Evolutionary conservation across 2,329 filamentous ascomycete genomes (phyloP).

Genomic region (Trichophyton benhamiae): DNA sequence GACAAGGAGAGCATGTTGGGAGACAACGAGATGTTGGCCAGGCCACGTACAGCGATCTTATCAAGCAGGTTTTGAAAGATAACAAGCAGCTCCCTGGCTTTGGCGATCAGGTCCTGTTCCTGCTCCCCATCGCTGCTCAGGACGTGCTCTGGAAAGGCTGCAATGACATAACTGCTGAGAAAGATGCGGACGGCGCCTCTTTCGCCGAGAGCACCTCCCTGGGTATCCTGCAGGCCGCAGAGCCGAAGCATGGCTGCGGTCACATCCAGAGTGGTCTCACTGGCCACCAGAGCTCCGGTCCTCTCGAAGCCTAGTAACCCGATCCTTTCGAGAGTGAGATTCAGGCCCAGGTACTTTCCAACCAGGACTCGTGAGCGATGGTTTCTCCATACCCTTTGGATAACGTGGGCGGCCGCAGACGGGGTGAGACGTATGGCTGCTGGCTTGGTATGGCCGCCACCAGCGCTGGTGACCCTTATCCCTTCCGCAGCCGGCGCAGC

Average conservation of each 20-base stretch:
- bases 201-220: conserved; percentile 36
- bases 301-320: conserved; percentile 46
- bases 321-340: conserved; percentile 42
- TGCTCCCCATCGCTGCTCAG: conserved; percentile 50
- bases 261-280: conserved; percentile 40
- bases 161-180: conserved; percentile 50
- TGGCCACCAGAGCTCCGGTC: conserved; percentile 44
- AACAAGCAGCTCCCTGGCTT: conserved; percentile 47
- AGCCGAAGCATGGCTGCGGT: conserved; percentile 46
- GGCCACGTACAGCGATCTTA: conserved; percentile 36
- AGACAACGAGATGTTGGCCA: conserved; percentile 32
- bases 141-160: conserved; percentile 49
- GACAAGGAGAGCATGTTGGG: conserved; percentile 38
- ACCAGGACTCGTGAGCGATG: conserved; percentile 39
- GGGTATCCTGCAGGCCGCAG: conserved; percentile 42
- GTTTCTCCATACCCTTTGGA: conserved; percentile 48
- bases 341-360: conserved; percentile 38
- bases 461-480: conserved; percentile 24
- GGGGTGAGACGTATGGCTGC: conserved; percentile 33
- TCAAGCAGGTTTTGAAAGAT: conserved; percentile 43
- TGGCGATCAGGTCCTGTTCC: conserved; percentile 49
- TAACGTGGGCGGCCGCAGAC: conserved; percentile 43
- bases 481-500: conserved; percentile 20
- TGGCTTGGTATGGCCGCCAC: conserved; percentile 11
- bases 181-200: conserved; percentile 48